Base-by-base conservation (phyloP, 495 filamentous ascomycete species). In the Penicillium desertorum region DNA sequence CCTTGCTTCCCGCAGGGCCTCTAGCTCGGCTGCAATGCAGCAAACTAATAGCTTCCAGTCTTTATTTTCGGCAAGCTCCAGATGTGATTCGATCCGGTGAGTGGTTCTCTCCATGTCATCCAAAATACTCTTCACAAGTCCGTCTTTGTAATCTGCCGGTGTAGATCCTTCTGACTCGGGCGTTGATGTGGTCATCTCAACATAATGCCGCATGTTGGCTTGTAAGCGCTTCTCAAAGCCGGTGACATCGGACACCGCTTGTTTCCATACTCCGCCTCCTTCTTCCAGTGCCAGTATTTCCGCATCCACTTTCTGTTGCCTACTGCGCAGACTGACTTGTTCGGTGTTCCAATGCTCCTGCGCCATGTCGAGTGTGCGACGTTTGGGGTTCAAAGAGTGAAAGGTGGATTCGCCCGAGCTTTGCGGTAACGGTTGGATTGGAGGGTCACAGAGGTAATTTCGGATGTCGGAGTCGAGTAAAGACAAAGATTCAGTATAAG, bases 1-100 rank as follows among this genome's bases (percentile, higher is more conserved):
- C 54, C 82, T 79, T 10, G 87, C 89, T 63, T 92, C 86, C 49
- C 72, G 78, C 51, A 96, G 84, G 8, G 95, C 92, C 61, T 93
- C 88, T 4, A 96, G 68, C 64, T 98, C 94, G 1, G 94, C 90
- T 4, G 91, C 88, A 57, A 97, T 86, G 56, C 89, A 92, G 56
- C 88, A 93, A 22, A 96, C 83, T 23, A 98, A 77, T 25, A 98
- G 72, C 41, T 89, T 97, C 94, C 94, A 98, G 7, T 85, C 81
- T 53, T 81, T 81, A 4, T 62, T 62, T 36, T 79, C 73, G n/a
- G 78, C 75, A 29, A 73, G 46, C 16, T 73, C 67, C 57, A 82
- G 50, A 41, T 75, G 66, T 0, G 62, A 51, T 56, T 75, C 71
- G 39, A 81, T 57, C n/a, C 58, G 58, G 5, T 70, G 62, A 6